A percentile compares a stretch with the other conserved stretches of the same genome.
Evolutionary conservation across 2,329 filamentous ascomycete species (phyloP).

Genomic region (Colletotrichum scovillei): DNA sequence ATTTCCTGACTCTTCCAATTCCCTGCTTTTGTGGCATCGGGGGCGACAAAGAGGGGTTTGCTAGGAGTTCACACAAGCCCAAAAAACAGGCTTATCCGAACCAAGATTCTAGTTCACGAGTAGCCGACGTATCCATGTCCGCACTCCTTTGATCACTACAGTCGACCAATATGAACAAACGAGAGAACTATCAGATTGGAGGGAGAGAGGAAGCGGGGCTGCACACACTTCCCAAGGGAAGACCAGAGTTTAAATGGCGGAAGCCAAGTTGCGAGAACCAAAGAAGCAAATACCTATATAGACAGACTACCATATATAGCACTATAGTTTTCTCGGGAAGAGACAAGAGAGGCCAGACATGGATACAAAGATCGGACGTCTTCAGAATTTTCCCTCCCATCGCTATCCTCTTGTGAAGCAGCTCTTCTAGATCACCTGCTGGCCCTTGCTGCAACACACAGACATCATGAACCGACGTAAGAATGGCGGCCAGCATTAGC

Average conservation of each 20-base stretch:
- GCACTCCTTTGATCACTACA: not conserved
- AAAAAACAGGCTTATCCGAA: not conserved
- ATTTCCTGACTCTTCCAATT: not conserved
- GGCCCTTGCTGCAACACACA: not conserved
- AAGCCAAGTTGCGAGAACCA: not conserved
- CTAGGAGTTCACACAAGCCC: not conserved
- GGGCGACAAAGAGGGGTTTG: not conserved
- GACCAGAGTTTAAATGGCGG: not conserved
- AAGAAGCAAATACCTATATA: not conserved
- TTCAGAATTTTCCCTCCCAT: not conserved
- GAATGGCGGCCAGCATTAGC: not conserved
- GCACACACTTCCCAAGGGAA: not conserved
- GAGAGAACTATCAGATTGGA: not conserved
- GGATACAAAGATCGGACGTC: not conserved
- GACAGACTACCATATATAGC: not conserved
- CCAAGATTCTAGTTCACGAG: not conserved
- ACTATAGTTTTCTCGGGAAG: not conserved
- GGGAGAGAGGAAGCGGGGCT: not conserved
- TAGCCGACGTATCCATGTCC: not conserved
- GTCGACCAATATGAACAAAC: not conserved
- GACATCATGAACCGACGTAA: not conserved
- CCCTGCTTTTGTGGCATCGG: not conserved
- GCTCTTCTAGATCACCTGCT: not conserved
- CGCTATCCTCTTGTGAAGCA: not conserved
- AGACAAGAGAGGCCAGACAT: not conserved